Percentiles rank a stretch among this genome's conserved stretches.
Evolutionary conservation across 2,329 filamentous ascomycete species (phyloP).

Genomic region (Penicillium thymicola): DNA sequence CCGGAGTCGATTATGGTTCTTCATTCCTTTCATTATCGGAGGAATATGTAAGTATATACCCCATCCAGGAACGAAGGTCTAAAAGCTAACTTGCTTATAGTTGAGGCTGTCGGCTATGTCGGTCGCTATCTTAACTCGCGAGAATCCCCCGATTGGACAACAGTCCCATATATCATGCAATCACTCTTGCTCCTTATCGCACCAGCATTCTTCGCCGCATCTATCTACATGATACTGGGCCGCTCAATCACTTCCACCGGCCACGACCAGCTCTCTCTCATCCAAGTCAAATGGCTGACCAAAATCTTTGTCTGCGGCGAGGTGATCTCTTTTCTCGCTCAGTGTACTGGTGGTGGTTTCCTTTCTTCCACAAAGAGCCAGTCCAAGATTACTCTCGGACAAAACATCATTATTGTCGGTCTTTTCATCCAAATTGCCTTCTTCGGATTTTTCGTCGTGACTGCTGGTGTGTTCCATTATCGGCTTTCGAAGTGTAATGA

Average conservation of each 20-base stretch:
- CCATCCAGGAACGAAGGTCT: neutral
- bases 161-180: slow-evolving; percentile 39
- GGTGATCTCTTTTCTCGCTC: slow-evolving; percentile 47
- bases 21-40: neutral
- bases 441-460: slow-evolving; percentile 8
- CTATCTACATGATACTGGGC: slow-evolving; percentile 50
- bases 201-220: slow-evolving; percentile 49
- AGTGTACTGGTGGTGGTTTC: slow-evolving; percentile 25
- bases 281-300: slow-evolving; percentile 45
- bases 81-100: neutral
- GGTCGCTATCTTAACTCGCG: neutral
- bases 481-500: slow-evolving; percentile 1
- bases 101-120: neutral
- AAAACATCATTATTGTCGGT: slow-evolving; percentile 8
- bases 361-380: neutral
- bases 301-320: slow-evolving; percentile 50
- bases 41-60: slow-evolving; percentile 1
- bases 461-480: neutral
- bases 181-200: slow-evolving; percentile 47
- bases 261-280: slow-evolving; percentile 40
- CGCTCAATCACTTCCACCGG: slow-evolving; percentile 42
- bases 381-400: neutral
- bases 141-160: neutral
- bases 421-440: slow-evolving; percentile 9
- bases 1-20: neutral